These are phyloP conservation scores for Auriscalpium orientale DNA, from an alignment of 768 basidiomycete genomes.

Conservation along the genomic window DNA sequence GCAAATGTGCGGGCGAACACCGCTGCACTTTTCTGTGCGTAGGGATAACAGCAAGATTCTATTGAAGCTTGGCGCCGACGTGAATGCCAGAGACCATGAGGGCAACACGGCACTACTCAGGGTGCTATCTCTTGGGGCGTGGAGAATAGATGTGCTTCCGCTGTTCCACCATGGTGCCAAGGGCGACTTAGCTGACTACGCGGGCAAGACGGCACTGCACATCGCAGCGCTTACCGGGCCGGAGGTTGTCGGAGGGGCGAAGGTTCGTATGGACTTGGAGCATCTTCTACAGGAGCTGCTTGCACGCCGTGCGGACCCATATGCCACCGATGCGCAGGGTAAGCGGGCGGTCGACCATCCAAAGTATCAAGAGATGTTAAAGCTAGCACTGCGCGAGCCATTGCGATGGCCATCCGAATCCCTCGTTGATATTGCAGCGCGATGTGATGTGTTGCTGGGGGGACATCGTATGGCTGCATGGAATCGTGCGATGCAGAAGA, in stretches of 20 bases:
- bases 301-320: neutral
- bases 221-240: too few relatives aligned
- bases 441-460: too few relatives aligned
- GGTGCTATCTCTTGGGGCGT: neutral
- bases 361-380: neutral
- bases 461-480: too few relatives aligned
- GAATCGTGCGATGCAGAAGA: too few relatives aligned
- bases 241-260: too few relatives aligned
- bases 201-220: neutral
- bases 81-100: neutral
- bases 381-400: too few relatives aligned
- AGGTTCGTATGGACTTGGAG: too few relatives aligned
- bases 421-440: too few relatives aligned
- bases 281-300: neutral
- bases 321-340: neutral
- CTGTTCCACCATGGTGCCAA: conserved; percentile 1
- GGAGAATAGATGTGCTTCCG: neutral
- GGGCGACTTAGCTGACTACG: neutral
- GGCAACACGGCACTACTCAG: neutral
- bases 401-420: too few relatives aligned
- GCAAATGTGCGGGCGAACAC: neutral
- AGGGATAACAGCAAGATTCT: neutral
- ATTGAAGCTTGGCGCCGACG: neutral
- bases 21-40: neutral
- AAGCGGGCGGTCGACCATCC: neutral